Evolutionary conservation across 1,139 yeast genomes (phyloP).

Genomic region (Hanseniaspora uvarum): DNA sequence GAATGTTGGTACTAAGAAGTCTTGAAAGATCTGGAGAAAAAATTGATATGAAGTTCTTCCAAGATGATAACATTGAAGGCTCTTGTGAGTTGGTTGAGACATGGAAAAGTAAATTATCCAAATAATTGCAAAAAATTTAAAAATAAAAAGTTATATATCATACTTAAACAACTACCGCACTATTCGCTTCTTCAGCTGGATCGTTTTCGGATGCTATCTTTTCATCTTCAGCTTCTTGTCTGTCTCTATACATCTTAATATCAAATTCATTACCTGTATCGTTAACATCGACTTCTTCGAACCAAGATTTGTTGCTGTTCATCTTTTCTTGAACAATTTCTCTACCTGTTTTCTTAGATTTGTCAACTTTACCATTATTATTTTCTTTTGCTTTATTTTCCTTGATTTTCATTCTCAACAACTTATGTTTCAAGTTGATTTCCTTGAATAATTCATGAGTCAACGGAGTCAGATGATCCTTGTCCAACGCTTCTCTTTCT

Average conservation of each 20-base stretch:
- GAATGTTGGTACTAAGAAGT: slow-evolving; percentile 25
- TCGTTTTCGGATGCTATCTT: slow-evolving; percentile 20
- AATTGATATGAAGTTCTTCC: slow-evolving; percentile 27
- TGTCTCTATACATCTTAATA: slow-evolving; percentile 41
- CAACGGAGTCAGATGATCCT: slow-evolving; percentile 71
- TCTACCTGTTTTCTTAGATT: slow-evolving; percentile 52
- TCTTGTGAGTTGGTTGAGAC: slow-evolving; percentile 19
- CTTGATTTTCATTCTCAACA: slow-evolving; percentile 51
- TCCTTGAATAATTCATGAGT: slow-evolving; percentile 69
- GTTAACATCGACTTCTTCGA: slow-evolving; percentile 34
- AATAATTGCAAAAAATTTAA: not conserved
- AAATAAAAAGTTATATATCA: slow-evolving; percentile 3
- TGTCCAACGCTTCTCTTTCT: slow-evolving; percentile 80
- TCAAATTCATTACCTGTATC: slow-evolving; percentile 68
- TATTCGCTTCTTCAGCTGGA: slow-evolving; percentile 26
- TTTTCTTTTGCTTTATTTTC: slow-evolving; percentile 35
- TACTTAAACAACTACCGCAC: not conserved
- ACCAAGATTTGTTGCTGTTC: slow-evolving; percentile 43
- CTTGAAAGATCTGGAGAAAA: slow-evolving; percentile 20
- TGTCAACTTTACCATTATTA: slow-evolving; percentile 17
- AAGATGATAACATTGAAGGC: slow-evolving; percentile 25
- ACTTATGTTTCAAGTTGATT: slow-evolving; percentile 70
- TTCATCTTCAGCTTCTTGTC: slow-evolving; percentile 29
- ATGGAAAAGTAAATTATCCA: not conserved
- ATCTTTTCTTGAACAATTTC: slow-evolving; percentile 70